A percentile compares a stretch with the other conserved stretches of the same genome.
Evolutionary conservation across 164 flowering plant genomes (phyloP).

Genomic region (Pachysandra terminalis): DNA sequence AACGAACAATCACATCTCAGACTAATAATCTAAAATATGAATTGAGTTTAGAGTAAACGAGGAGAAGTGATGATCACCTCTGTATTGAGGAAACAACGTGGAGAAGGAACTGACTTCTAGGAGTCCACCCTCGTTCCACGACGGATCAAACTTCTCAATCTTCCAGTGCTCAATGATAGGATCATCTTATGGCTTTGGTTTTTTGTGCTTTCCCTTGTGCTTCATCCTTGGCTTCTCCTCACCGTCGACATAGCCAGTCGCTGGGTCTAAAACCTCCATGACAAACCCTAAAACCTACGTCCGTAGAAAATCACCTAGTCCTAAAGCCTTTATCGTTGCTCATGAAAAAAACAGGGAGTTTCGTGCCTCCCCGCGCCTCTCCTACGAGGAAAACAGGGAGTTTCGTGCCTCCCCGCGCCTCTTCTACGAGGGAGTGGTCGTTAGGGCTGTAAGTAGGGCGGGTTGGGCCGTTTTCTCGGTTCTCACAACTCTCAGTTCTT

Average conservation of each 20-base stretch:
- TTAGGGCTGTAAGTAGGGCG: too few relatives aligned
- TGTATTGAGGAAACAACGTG: constrained; percentile 74
- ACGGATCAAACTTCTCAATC: constrained; percentile 79
- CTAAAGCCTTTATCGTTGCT: too few relatives aligned
- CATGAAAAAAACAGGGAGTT: too few relatives aligned
- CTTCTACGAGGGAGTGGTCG: too few relatives aligned
- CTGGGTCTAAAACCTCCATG: not conserved
- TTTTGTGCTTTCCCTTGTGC: constrained; percentile 95
- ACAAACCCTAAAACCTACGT: not conserved
- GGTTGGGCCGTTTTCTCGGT: too few relatives aligned
- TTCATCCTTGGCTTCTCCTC: constrained; percentile 24
- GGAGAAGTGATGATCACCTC: constrained; percentile 39
- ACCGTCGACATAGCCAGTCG: not conserved
- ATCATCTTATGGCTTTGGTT: constrained; percentile 96
- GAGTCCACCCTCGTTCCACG: constrained; percentile 84
- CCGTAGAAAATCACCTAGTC: too few relatives aligned
- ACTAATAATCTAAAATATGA: not conserved
- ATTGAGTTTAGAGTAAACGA: not conserved
- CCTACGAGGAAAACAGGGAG: too few relatives aligned
- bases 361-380: too few relatives aligned
- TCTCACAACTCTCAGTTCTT: too few relatives aligned
- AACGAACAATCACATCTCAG: not conserved
- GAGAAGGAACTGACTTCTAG: constrained; percentile 84
- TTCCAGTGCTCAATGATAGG: constrained; percentile 86
- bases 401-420: too few relatives aligned